Evolutionary conservation across 164 flowering plant species (phyloP), one percentile per base, ranked within the genome.

Genomic region (Houttuynia cordata): DNA sequence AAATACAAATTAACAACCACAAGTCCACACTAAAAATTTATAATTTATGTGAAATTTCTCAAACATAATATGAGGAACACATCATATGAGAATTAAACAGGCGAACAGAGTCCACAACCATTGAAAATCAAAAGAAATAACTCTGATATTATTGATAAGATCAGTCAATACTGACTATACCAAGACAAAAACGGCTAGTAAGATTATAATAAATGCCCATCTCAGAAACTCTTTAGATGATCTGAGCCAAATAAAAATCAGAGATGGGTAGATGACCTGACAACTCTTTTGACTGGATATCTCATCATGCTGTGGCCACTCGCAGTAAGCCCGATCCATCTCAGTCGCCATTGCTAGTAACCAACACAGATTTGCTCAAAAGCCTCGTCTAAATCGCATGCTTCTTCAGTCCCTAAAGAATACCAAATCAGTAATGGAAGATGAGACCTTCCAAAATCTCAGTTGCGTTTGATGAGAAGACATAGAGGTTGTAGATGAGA

Each of bases 341-440:
- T 67, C 70, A 58, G 62, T 62, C 20, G 70, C 65, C 70, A 67
- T 67, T 40, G 56, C 65, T 53, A 45, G 49, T 12, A 10, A 10
- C 49, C 14, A 45, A 4, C 49, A 45, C n/a, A 45, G 13, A 45
- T 45, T 17, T 2, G 12, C 17, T 45, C 49, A 45, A 30, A 4
- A 45, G 49, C 2, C 49, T 45, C 49, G 17, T 45, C 14, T 12
- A 45, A 14, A 12, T 45, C 12, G 49, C 49, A 12, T 45, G 49
- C 49, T 45, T 8, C 49, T 45, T 10, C 49, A 45, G 14, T 17
- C 49, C 17, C 49, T 45, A 17, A 17, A 45, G 17, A 17, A 45
- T 8, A 45, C 49, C 49, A 45, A 14, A 45, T 45, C 49, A 10
- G 49, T 45, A 45, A 45, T 12, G 17, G 17, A 7, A 45, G 49